Base-by-base conservation (phyloP, 1,284 basidiomycete genomes). In the Trichosporon asahii region DNA sequence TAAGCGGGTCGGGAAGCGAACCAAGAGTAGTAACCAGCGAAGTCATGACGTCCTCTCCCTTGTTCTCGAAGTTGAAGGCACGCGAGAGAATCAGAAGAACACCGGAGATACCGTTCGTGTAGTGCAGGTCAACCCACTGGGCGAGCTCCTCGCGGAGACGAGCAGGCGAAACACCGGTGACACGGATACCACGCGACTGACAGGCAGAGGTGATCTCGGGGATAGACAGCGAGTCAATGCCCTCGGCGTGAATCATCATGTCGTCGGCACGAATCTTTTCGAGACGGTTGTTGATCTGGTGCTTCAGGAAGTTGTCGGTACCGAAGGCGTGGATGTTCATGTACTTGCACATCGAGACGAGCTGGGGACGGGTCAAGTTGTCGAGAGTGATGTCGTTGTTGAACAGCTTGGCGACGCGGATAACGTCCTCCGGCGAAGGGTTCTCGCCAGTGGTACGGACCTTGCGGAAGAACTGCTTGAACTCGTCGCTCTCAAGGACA, bases 391-490 rank as follows among this genome's bases (percentile, higher is more conserved):
- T 88, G 79, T 99, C 97, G 78, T 98, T 94, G 80, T 98, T 93
- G 82, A 99, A 99, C 60, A 98, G 88, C 79, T 94, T 94, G 67
- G 96, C 96, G 31, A 99, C 96, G 77, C 90, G 93, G 85, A 98
- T 90, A 74, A 98, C 88, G 79, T 99, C 96, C 72, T 89, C 84
- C 6, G 90, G 87, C 1, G 94, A 95, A 21, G 96, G 96, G 1
- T 90, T 88, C 86, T 98, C 96, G 70, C 96, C 96, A 0, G 95
- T 99, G 8, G 93, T 92, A 69, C 96, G 91, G 72, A 98, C 92
- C 86, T 99, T 99, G 80, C 94, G 90, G 90, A 99, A 99, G 85
- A 99, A 99, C 83, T 98, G 94, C 80, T 98, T 98, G 88, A 99
- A 99, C 68, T 95, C 94, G 73, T 98, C 94, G 66, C 89, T 92